Base-by-base conservation (phyloP, 2,329 filamentous ascomycete species). In the Botryotinia calthae region DNA sequence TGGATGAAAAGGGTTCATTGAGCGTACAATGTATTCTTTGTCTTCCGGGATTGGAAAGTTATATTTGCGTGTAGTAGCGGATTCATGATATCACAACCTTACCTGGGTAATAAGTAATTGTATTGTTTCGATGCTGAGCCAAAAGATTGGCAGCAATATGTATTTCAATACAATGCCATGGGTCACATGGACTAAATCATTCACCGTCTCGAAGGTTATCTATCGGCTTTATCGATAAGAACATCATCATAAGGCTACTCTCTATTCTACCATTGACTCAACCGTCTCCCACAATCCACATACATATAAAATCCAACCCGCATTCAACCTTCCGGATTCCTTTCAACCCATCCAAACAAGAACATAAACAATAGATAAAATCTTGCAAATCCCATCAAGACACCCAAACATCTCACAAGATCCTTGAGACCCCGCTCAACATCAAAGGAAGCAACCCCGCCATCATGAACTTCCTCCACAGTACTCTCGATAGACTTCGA, bases 401-500 rank as follows among this genome's bases (percentile, higher is more conserved):
- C 34, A 37, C 37, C 37, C 37, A 59, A n/a, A 25, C 40, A 31
- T 20, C 44, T 61, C 58, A 28, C 58, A 37, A 42, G 37, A 46
- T 28, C 59, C 10, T 71, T 51, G 58, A 56, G 46, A 64, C 67
- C 72, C 67, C 67, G 54, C 67, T 70, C 61, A 71, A 31, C 48
- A 48, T 73, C 44, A 70, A 31, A 72, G 61, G 48, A 67, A 73
- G 40, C 61, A 51, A 72, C 72, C 72, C 74, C 70, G 64, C 74
- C 44, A 73, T 59, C 51, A 97, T 97, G 93, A 96, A 97, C 82
- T 91, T 95, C 85, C 88, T 98, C 80, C 94, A 97, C 83, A 97
- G 94, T 72, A 95, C 94, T 69, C 91, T 98, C 82, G 96, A 97
- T 83, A 94, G 91, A 78, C 90, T 97, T 81, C 93, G 95, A 79